Evolutionary conservation across 306 rosid species (phyloP).

Genomic region (Vigna unguiculata): DNA sequence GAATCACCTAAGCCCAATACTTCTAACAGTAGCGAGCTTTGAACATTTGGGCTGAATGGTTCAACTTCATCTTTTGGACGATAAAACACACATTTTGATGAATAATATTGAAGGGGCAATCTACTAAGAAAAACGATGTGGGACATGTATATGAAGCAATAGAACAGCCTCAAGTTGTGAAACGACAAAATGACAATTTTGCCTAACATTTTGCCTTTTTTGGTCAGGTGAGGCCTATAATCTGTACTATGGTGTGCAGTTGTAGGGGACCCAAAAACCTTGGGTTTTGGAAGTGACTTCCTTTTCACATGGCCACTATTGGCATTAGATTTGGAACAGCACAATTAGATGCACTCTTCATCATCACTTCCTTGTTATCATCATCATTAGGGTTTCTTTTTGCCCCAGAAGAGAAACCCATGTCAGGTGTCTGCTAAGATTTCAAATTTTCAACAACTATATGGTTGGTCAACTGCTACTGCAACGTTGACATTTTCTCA

Average conservation of each 20-base stretch:
- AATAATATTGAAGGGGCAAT: too few relatives aligned
- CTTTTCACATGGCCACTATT: conserved; percentile 34
- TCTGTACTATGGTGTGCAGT: conserved; percentile 1
- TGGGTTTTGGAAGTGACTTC: conserved; percentile 36
- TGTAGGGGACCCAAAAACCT: conserved; percentile 32
- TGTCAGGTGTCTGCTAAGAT: conserved; percentile 45
- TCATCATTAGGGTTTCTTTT: conserved; percentile 42
- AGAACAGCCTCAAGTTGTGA: neutral
- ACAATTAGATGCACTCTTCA: conserved; percentile 11
- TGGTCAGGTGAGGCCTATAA: conserved; percentile 7
- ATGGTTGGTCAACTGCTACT: conserved; percentile 80
- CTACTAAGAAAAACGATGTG: neutral
- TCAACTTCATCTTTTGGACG: too few relatives aligned
- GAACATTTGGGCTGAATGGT: too few relatives aligned
- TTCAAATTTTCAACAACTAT: conserved; percentile 50
- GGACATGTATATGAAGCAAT: neutral
- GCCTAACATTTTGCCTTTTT: conserved; percentile 30
- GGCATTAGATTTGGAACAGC: conserved; percentile 28
- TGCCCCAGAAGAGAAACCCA: conserved; percentile 7
- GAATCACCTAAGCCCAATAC: too few relatives aligned
- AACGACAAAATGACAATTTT: conserved; percentile 35
- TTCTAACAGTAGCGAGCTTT: too few relatives aligned
- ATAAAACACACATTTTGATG: too few relatives aligned
- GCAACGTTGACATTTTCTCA: conserved; percentile 60
- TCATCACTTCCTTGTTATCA: conserved; percentile 5